A percentile compares a stretch with the other conserved stretches of the same genome.
Evolutionary conservation across 2,329 filamentous ascomycete genomes (phyloP).

Genomic region (Cryphonectria naterciae): DNA sequence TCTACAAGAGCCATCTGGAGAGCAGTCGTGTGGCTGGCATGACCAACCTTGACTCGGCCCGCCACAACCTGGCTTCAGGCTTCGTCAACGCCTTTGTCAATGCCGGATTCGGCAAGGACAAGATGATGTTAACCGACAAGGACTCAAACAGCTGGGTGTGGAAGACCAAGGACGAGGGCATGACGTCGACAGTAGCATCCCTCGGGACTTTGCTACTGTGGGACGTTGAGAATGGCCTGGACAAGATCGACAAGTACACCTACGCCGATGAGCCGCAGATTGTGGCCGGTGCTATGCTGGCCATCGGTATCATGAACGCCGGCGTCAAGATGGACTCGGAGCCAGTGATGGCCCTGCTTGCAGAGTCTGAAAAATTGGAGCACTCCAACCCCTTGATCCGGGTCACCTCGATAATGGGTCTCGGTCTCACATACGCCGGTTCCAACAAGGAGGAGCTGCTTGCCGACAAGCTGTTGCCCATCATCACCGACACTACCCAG

Average conservation of each 20-base stretch:
- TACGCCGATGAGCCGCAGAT: conserved; percentile 81
- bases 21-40: conserved; percentile 90
- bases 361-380: conserved; percentile 77
- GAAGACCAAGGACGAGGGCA: conserved; percentile 98
- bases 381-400: conserved; percentile 77
- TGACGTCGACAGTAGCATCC: conserved; percentile 95
- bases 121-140: conserved; percentile 93
- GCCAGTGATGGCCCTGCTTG: conserved; percentile 83
- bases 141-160: conserved; percentile 95
- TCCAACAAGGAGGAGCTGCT: conserved; percentile 91
- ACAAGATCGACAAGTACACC: conserved; percentile 94
- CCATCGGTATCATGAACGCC: conserved; percentile 94
- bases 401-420: conserved; percentile 90
- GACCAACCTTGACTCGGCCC: conserved; percentile 92
- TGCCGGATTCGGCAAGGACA: conserved; percentile 92
- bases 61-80: conserved; percentile 92
- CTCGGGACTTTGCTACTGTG: conserved; percentile 89
- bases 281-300: conserved; percentile 87
- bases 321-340: conserved; percentile 89
- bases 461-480: conserved; percentile 75
- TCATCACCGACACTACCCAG: conserved; percentile 80
- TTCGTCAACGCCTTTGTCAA: conserved; percentile 99
- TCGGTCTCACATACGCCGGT: conserved; percentile 91
- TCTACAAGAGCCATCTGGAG: conserved; percentile 98
- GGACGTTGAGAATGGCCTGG: conserved; percentile 89